Conservation (phyloP, 768 basidiomycete genomes). For the Coprinopsis strossmayeri region DNA sequence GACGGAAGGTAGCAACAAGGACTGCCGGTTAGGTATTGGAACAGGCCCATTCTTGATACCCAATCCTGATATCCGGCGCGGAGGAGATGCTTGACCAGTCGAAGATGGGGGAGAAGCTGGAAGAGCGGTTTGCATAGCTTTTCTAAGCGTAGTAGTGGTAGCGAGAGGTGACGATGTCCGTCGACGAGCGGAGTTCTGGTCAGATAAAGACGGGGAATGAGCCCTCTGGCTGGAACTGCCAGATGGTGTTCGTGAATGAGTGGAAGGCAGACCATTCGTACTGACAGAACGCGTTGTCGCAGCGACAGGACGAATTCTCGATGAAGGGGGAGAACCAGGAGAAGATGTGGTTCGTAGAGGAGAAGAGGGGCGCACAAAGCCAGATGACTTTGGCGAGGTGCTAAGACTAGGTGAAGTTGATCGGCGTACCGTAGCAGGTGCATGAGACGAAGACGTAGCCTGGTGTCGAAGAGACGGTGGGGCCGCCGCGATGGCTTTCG, state of each 20-base stretch:
- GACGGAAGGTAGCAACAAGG: constrained; percentile 34
- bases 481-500: constrained; percentile 75
- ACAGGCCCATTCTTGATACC: constrained; percentile 21
- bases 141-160: constrained; percentile 30
- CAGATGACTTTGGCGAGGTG: constrained; percentile 29
- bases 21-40: constrained; percentile 34
- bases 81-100: constrained; percentile 23
- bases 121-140: constrained; percentile 30
- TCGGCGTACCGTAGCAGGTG: constrained; percentile 36
- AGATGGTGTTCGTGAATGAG: constrained; percentile 34
- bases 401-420: constrained; percentile 32
- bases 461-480: constrained; percentile 79
- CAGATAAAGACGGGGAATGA: constrained; percentile 36
- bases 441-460: constrained; percentile 67
- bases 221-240: constrained; percentile 24
- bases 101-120: constrained; percentile 32
- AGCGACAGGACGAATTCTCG: constrained; percentile 30
- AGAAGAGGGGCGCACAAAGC: constrained; percentile 35
- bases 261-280: constrained; percentile 18
- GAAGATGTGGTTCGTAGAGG: constrained; percentile 43
- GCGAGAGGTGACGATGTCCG: constrained; percentile 48
- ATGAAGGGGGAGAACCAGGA: constrained; percentile 18
- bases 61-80: constrained; percentile 19
- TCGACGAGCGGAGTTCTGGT: constrained; percentile 27
- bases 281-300: constrained; percentile 44